Conservation (phyloP, 1,284 basidiomycete species). For the Austroboletus rostrupii region DNA sequence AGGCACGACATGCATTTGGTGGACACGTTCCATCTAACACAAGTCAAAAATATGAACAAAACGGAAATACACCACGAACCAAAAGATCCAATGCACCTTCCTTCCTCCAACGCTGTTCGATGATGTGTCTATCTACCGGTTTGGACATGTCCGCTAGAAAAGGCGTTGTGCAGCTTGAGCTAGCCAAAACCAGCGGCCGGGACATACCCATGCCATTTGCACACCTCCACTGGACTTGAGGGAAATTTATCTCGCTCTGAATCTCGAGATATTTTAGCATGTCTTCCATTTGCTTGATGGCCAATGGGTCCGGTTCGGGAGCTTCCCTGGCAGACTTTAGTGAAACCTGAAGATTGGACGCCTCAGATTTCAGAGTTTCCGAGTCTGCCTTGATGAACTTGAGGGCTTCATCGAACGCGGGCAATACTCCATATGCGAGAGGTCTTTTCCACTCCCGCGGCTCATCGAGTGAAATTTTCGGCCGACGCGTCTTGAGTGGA, state of each 20-base stretch:
- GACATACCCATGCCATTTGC: constrained; percentile 70
- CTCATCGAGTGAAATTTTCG: constrained; percentile 45
- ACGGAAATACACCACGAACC: constrained; percentile 44
- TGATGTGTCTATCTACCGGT: constrained; percentile 73
- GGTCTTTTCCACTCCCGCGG: constrained; percentile 68
- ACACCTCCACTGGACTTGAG: constrained; percentile 73
- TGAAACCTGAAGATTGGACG: constrained; percentile 37
- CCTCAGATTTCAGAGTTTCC: constrained; percentile 42
- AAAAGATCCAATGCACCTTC: constrained; percentile 81
- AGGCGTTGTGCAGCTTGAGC: not conserved
- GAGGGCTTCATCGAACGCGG: constrained; percentile 82
- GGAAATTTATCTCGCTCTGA: constrained; percentile 72
- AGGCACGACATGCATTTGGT: constrained; percentile 88
- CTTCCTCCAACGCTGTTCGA: constrained; percentile 83
- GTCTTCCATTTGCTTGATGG: constrained; percentile 38
- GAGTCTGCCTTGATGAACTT: constrained; percentile 57
- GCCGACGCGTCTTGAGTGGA: constrained; percentile 34
- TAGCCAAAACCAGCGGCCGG: not conserved
- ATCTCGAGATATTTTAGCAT: constrained; percentile 53
- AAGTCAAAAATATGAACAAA: not conserved
- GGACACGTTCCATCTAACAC: constrained; percentile 83
- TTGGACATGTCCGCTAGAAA: constrained; percentile 57
- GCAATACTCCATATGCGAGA: constrained; percentile 61
- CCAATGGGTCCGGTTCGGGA: constrained; percentile 33
- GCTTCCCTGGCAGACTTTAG: constrained; percentile 30